Evolutionary conservation across 1,284 basidiomycete genomes (phyloP), one percentile per base, ranked within the genome.

Genomic region (Ustilago hordei): DNA sequence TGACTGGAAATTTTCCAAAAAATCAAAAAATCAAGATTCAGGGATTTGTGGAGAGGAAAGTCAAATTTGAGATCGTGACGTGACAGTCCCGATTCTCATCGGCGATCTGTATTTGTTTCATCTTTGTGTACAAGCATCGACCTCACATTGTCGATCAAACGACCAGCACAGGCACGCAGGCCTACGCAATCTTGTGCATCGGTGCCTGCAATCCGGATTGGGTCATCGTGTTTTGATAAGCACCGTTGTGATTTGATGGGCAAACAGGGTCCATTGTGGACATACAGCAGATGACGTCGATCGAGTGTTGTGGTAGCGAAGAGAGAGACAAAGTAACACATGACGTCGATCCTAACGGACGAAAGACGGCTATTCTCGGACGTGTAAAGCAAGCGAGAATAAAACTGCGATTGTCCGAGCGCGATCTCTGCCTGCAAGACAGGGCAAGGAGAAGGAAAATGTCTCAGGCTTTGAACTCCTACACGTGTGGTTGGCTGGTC

Each of bases 41-140:
- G 36, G 36, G 32, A 38, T 32, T 55, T 63, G 61, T 63, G 61
- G 61, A 63, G 61, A 63, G 31, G 38, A 55, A 32, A 13, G 23
- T 50, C 32, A 47, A 47, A 48, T 15, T 35, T 55, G 17, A 13
- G 4, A 43, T 15, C n/a, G 23, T 3, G 23, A 28, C 39, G 13
- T 28, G 23, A 28, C 12, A 4, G 39, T n/a, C 53, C 19, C 2
- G 9, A 13, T 15, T 9, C 31, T 50, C 31, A 59, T 59, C 57
- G 57, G 56, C 23, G 19, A 56, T 56, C 23, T 28, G 23, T 28
- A 3, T 3, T 28, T 3, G 23, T 28, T 28, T 28, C 23, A 28
- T 28, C 23, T 28, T 28, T 54, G 52, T 53, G 32, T 53, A 31
- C 23, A 6, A n/a, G 19, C n/a, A 6, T 15, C 45, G 31, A 13